Percentiles rank a stretch among this genome's conserved stretches.
Conservation (phyloP, 805 yeast species). For the Ogataea angusta region DNA sequence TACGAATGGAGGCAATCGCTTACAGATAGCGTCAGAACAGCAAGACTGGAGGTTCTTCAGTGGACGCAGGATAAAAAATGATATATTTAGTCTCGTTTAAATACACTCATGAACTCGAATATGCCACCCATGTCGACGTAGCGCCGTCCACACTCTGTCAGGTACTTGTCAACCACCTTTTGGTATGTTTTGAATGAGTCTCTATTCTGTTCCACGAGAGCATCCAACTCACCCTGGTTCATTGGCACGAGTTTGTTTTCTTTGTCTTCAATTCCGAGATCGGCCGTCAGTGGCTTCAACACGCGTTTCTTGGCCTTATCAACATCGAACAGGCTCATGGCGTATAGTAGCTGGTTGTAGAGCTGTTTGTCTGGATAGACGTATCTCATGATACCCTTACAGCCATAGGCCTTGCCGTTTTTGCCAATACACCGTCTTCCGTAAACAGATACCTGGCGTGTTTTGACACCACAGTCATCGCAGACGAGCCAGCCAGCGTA, state of each 20-base stretch:
- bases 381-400: constrained; percentile 80
- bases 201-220: constrained; percentile 77
- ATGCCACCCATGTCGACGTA: constrained; percentile 81
- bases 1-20: constrained; percentile 1
- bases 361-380: constrained; percentile 74
- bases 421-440: constrained; percentile 79
- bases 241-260: constrained; percentile 26
- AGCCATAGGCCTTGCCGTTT: constrained; percentile 57
- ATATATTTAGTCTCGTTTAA: constrained; percentile 12
- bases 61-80: constrained; percentile 8
- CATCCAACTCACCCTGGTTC: constrained; percentile 57
- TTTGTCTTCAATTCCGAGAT: constrained; percentile 9
- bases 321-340: constrained; percentile 74
- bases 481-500: constrained; percentile 86
- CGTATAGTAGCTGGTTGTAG: constrained; percentile 81
- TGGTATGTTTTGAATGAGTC: constrained; percentile 51
- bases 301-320: constrained; percentile 63
- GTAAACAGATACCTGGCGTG: constrained; percentile 84
- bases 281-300: constrained; percentile 51
- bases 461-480: constrained; percentile 80
- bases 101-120: constrained; percentile 40
- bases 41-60: constrained; percentile 7
- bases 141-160: constrained; percentile 81
- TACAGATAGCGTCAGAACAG: constrained; percentile 4
- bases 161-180: constrained; percentile 65